A percentile compares a stretch with the other conserved stretches of the same genome.
These are phyloP conservation scores for Exophiala sp. DNA, from an alignment of 2,329 filamentous ascomycete species.

Conservation along the genomic window DNA sequence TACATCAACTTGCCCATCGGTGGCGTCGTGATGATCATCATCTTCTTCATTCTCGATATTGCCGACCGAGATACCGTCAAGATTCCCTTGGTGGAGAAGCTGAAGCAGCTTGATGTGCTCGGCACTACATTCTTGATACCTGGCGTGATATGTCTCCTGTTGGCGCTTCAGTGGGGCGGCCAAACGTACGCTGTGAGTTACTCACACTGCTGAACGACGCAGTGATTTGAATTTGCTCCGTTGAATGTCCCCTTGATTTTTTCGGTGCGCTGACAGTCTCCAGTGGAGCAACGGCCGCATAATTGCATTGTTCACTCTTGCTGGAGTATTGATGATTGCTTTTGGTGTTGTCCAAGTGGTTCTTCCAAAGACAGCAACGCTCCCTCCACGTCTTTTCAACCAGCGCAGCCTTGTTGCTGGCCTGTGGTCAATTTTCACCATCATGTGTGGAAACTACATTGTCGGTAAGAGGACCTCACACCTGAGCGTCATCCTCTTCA, in stretches of 20 bases:
- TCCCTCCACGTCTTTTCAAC: slow-evolving; percentile 22
- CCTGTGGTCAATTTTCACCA: slow-evolving; percentile 4
- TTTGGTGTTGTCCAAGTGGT: slow-evolving; percentile 18
- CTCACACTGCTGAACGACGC: not conserved
- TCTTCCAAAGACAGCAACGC: slow-evolving; percentile 26
- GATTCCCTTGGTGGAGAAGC: slow-evolving; percentile 22
- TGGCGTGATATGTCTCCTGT: slow-evolving; percentile 55
- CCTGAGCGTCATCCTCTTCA: too few relatives aligned
- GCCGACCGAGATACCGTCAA: slow-evolving; percentile 17
- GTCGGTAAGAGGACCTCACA: not conserved
- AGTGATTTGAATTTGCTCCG: slow-evolving; percentile 24
- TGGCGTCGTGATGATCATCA: slow-evolving; percentile 33
- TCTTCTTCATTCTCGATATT: slow-evolving; percentile 31
- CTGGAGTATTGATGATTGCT: slow-evolving; percentile 4
- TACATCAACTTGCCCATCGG: slow-evolving; percentile 35
- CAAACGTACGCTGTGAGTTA: slow-evolving; percentile 33
- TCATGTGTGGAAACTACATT: not conserved
- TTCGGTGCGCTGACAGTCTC: slow-evolving; percentile 12
- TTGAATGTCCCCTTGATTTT: slow-evolving; percentile 33
- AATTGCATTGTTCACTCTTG: slow-evolving; percentile 20
- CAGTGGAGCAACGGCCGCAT: slow-evolving; percentile 13
- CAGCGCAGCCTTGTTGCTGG: slow-evolving; percentile 18
- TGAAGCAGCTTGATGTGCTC: slow-evolving; percentile 50
- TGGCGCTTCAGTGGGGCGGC: slow-evolving; percentile 59
- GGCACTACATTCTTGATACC: slow-evolving; percentile 62